Evolutionary conservation across 2,329 filamentous ascomycete genomes (phyloP).

Genomic region (Neophaeococcomyces mojaviensis): DNA sequence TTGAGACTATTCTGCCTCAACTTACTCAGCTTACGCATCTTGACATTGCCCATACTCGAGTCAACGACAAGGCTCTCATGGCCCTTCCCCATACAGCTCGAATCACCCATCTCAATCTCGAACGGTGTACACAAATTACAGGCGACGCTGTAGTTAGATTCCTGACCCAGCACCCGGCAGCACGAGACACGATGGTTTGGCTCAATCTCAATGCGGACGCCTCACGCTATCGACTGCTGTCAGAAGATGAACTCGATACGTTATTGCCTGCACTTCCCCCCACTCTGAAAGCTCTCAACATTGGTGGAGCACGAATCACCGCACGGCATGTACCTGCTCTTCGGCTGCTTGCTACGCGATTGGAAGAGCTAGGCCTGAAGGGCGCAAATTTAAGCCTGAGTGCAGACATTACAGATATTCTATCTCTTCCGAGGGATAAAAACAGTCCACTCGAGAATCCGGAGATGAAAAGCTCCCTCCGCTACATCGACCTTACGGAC

Average conservation of each 20-base stretch:
- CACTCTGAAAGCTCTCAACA: constrained; percentile 63
- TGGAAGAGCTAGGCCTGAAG: constrained; percentile 70
- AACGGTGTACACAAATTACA: constrained; percentile 64
- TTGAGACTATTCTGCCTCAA: constrained; percentile 64
- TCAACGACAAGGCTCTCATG: constrained; percentile 63
- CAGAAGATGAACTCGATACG: constrained; percentile 55
- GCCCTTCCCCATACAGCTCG: constrained; percentile 64
- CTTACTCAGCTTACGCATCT: constrained; percentile 64
- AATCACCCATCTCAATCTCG: constrained; percentile 70
- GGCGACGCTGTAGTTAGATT: constrained; percentile 63
- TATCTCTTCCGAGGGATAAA: constrained; percentile 36
- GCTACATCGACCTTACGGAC: constrained; percentile 71
- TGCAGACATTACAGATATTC: constrained; percentile 57
- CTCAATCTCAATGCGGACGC: constrained; percentile 67
- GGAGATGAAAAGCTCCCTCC: constrained; percentile 47
- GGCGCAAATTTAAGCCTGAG: constrained; percentile 54
- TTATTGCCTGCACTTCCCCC: constrained; percentile 60
- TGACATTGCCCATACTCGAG: constrained; percentile 69
- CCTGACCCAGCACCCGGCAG: constrained; percentile 62
- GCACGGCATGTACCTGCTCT: constrained; percentile 57
- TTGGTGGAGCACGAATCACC: constrained; percentile 67
- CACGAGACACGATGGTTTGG: constrained; percentile 56
- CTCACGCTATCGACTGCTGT: constrained; percentile 63
- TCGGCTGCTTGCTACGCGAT: constrained; percentile 58
- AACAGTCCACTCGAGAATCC: constrained; percentile 27